These are phyloP conservation scores for Pugionium cornutum DNA, from an alignment of 345 rosid genomes.

Conservation along the genomic window DNA sequence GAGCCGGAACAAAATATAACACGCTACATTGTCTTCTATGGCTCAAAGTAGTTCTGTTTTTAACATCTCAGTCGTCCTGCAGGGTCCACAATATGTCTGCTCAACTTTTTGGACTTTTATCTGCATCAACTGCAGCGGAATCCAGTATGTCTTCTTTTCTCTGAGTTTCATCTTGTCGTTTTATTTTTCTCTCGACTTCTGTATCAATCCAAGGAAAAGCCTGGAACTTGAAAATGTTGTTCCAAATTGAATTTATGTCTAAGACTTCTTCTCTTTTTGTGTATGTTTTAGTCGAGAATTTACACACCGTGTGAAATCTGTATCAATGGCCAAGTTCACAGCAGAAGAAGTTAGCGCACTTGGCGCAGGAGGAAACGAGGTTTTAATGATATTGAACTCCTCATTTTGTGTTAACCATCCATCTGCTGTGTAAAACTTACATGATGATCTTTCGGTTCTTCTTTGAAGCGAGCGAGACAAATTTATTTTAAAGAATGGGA, in stretches of 20 bases:
- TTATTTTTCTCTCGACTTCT: neutral
- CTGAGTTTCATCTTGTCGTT: neutral
- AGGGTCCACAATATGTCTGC: conserved; percentile 99
- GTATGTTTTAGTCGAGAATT: conserved; percentile 69
- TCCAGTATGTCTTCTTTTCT: conserved; percentile 58
- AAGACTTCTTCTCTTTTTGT: conserved; percentile 6
- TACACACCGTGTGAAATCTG: conserved; percentile 85
- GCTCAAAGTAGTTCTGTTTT: conserved; percentile 5
- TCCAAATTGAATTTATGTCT: neutral
- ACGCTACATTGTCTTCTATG: neutral
- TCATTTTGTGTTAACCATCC: neutral
- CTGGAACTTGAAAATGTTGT: neutral
- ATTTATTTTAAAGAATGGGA: conserved; percentile 78
- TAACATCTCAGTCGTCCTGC: conserved; percentile 28
- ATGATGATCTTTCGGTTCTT: conserved; percentile 3
- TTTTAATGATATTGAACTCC: conserved; percentile 29
- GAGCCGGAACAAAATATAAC: neutral
- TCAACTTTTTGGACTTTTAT: conserved; percentile 84
- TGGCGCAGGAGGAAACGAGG: conserved; percentile 88
- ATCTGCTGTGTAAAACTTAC: conserved; percentile 15
- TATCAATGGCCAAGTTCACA: conserved; percentile 88
- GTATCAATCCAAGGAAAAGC: neutral
- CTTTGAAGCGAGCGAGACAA: conserved; percentile 69
- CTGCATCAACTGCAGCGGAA: conserved; percentile 83
- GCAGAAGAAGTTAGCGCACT: conserved; percentile 79